Evolutionary conservation across 2,329 filamentous ascomycete species (phyloP).

Genomic region (Elsinoe arachidis): DNA sequence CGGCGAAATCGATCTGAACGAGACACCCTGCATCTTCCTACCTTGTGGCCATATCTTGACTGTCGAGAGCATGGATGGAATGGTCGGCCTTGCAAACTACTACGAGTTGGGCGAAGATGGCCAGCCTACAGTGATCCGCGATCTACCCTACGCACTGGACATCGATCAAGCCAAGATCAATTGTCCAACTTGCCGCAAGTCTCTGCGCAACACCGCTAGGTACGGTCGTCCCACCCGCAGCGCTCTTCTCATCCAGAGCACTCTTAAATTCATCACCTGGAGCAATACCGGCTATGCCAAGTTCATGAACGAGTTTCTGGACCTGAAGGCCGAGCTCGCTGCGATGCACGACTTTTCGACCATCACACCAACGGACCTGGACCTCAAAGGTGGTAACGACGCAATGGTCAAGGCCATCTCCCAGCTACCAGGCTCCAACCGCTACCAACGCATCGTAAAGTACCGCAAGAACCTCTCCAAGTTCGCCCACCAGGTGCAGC

Average conservation of each 20-base stretch:
- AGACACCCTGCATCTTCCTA: slow-evolving; percentile 54
- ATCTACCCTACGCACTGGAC: slow-evolving; percentile 38
- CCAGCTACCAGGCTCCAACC: neutral
- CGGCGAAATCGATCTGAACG: slow-evolving; percentile 48
- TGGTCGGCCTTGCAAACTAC: slow-evolving; percentile 46
- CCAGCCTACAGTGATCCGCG: slow-evolving; percentile 23
- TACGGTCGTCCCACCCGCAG: slow-evolving; percentile 56
- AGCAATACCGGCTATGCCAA: slow-evolving; percentile 30
- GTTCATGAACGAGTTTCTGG: slow-evolving; percentile 2
- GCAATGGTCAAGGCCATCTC: neutral
- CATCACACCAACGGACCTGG: neutral
- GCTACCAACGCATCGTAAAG: slow-evolving; percentile 16
- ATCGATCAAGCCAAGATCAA: slow-evolving; percentile 38
- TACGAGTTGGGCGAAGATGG: slow-evolving; percentile 37
- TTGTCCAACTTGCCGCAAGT: slow-evolving; percentile 54
- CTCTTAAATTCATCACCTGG: slow-evolving; percentile 55
- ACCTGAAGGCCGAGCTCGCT: neutral
- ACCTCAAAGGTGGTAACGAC: neutral
- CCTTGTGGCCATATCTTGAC: slow-evolving; percentile 58
- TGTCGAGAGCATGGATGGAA: slow-evolving; percentile 50
- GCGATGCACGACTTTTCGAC: neutral
- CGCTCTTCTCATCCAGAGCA: slow-evolving; percentile 53
- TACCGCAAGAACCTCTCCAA: slow-evolving; percentile 20
- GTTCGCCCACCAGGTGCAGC: slow-evolving; percentile 26
- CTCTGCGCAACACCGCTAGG: slow-evolving; percentile 48